Evolutionary conservation across 1,284 basidiomycete genomes (phyloP).

Genomic region (Malassezia pachydermatis): DNA sequence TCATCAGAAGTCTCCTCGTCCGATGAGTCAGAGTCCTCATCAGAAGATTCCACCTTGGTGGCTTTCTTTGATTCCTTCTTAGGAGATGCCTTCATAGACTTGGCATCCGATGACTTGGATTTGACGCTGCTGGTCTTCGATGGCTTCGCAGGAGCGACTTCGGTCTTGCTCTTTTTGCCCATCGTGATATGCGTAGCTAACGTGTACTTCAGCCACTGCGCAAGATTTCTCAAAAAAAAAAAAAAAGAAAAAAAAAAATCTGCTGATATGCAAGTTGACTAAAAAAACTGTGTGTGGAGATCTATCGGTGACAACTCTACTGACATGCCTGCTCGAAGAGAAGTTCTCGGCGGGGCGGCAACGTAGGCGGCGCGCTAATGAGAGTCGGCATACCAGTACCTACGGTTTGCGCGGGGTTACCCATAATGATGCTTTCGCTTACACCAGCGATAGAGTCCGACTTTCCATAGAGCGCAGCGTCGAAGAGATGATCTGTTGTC

Average conservation of each 20-base stretch:
- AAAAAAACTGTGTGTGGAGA: constrained; percentile 14
- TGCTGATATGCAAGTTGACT: constrained; percentile 12
- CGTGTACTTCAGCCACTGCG: no score
- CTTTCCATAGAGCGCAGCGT: constrained; percentile 91
- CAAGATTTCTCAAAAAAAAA: background rate
- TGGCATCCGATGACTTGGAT: constrained; percentile 11
- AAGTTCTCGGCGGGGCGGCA: constrained; percentile 28
- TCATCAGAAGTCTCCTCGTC: constrained; percentile 13
- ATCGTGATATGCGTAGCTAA: constrained; percentile 10
- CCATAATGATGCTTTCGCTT: constrained; percentile 99
- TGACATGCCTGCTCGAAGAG: no score
- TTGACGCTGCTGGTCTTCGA: background rate
- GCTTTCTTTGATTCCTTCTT: constrained; percentile 4
- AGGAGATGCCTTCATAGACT: constrained; percentile 3
- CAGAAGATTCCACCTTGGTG: constrained; percentile 13
- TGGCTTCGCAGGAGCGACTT: constrained; percentile 1
- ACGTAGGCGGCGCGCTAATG: constrained; percentile 23
- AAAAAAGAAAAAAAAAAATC: constrained; percentile 12
- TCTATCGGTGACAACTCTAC: no score
- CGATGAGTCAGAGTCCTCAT: constrained; percentile 18
- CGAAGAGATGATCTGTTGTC: constrained; percentile 97
- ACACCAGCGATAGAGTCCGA: constrained; percentile 90
- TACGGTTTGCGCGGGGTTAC: constrained; percentile 87
- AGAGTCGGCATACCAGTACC: constrained; percentile 63
- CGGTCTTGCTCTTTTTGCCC: constrained; percentile 18